Evolutionary conservation across 306 rosid genomes (phyloP), one percentile per base, ranked within the genome.

Genomic region (Gynostemma pentaphyllum): DNA sequence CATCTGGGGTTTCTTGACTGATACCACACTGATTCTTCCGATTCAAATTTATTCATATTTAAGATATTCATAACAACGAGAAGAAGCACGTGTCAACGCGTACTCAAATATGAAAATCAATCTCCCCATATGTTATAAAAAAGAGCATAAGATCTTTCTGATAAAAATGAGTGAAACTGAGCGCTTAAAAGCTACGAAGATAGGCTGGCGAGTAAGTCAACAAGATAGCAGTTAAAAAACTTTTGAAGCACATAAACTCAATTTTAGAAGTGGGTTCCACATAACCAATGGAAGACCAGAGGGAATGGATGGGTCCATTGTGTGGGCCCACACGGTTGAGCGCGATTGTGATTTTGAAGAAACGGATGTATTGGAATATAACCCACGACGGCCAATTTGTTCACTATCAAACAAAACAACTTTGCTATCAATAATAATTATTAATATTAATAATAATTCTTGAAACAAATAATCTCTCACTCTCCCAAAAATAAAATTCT

Each of bases 241-340:
- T 28, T 51, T 51, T 24, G 28, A n/a, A 5, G 30, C 54, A 49
- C 22, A 50, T 24, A 9, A 50, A 24, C 10, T 51, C 9, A 5
- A 7, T 12, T 49, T 24, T 34, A 5, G 37, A 4, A 13, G 23
- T 53, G 40, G 60, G 61, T 12, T 21, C 61, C 11, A 30, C 39
- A 22, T 6, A 26, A 39, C 5, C 4, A 52, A 52, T 52, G n/a
- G 62, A 8, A 15, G 62, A 54, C 42, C 26, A 54, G 62, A 54
- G 19, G 62, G 62, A 54, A 54, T 54, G 62, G 42, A 30, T 55
- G 62, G 62, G 42, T 55, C 62, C 62, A 55, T 14, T 26, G 3
- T 30, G 62, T 55, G 62, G 62, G 44, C 14, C 26, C 62, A 55
- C 62, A 44, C 44, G 62, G 15, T 30, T 55, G 62, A 55, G 41